Conservation (phyloP, 768 basidiomycete genomes). For the Tephrocybe sp. region DNA sequence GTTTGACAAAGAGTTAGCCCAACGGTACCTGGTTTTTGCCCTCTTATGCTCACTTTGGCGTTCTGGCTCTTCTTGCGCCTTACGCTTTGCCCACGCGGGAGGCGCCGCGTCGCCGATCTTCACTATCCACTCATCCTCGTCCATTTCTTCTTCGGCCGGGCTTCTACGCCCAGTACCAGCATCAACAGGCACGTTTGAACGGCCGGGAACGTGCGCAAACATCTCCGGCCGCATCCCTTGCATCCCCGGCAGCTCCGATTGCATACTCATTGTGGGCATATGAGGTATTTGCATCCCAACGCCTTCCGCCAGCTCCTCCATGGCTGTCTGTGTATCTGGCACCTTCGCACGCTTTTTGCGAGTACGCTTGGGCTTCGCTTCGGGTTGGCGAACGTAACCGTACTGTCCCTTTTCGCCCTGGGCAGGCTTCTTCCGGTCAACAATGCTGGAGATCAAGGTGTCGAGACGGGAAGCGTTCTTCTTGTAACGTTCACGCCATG, state of each 20-base stretch:
- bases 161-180: constrained; percentile 36
- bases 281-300: constrained; percentile 19
- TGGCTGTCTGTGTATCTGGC: constrained; percentile 24
- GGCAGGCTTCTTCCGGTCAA: constrained; percentile 66
- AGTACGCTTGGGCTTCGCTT: constrained; percentile 62
- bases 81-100: constrained; percentile 71
- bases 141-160: constrained; percentile 68
- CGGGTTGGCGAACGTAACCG: constrained; percentile 75
- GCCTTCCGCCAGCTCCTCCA: constrained; percentile 19
- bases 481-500: constrained; percentile 88
- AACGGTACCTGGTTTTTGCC: constrained; percentile 36
- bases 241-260: neutral
- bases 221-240: constrained; percentile 7
- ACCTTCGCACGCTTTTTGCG: constrained; percentile 47
- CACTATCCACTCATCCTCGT: constrained; percentile 70
- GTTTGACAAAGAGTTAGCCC: neutral
- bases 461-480: constrained; percentile 76
- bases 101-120: constrained; percentile 61
- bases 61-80: constrained; percentile 33
- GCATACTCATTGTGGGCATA: constrained; percentile 13
- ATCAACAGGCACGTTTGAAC: constrained; percentile 25
- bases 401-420: constrained; percentile 82
- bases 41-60: constrained; percentile 42
- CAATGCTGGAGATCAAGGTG: constrained; percentile 58
- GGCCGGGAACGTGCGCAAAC: constrained; percentile 23